Evolutionary conservation across 306 rosid species (phyloP), one percentile per base, ranked within the genome.

Genomic region (Fragaria iinumae): DNA sequence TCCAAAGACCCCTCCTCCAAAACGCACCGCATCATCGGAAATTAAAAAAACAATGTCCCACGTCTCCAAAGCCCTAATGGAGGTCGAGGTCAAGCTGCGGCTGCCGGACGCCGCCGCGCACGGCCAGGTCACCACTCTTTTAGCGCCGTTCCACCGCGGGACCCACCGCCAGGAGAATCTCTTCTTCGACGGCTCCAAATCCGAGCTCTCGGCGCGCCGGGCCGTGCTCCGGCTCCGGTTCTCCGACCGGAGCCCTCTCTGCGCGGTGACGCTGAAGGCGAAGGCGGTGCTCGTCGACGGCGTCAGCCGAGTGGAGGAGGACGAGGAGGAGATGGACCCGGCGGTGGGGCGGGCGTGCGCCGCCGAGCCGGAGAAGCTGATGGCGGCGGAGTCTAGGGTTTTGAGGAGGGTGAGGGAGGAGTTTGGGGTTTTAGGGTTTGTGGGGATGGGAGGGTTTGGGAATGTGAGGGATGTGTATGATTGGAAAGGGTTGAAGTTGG

Each of bases 261-360:
- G 99, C 64, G 90, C 90, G 60, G 85, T 87, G 69, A 82, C 96
- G 59, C 85, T 95, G 48, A 95, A 95, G 68, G 97, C 89, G 23
- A 82, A 73, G 68, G 97, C 97, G 63, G 92, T 91, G 71, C 67
- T 92, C 72, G 84, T 84, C 44, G 83, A 88, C 32, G 99, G 97
- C 18, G 85, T 95, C 27, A 95, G 97, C 76, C 93, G 97, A 6
- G 99, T 90, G 8, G 97, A 92, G 86, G 99, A 92, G 73, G 97
- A 95, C 55, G 99, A 92, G 80, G 96, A 89, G 86, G 93, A 87
- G 55, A 4, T 92, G 76, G 91, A 86, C 59, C 86, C 89, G 10
- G 68, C 57, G 60, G 23, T 86, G 2, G 97, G 93, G 7, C 79
- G 89, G 12, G 86, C 68, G 8, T 92, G 97, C 70, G 92, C 84